Evolutionary conservation across 208 protist genomes (phyloP), one percentile per base, ranked within the genome.

Genomic region (Strigomonas galati): DNA sequence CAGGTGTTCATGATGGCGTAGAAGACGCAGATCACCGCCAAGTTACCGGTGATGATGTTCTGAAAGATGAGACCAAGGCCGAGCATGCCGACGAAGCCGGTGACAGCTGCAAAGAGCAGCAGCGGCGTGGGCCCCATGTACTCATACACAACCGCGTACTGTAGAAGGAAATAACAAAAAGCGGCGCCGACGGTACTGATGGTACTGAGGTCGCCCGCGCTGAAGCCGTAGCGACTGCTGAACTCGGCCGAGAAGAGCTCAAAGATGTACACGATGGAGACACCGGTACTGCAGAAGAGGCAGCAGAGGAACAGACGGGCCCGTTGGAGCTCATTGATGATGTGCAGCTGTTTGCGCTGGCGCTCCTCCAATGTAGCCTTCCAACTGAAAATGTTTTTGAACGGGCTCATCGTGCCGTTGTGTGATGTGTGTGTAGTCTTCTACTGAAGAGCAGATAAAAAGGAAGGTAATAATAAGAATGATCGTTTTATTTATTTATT

Each of bases 141-240:
- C 59, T 89, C 80, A 62, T 82, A 89, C 15, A 89, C 52, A 14
- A 89, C 32, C 23, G 76, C 76, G 65, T 84, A 86, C 2, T 79
- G 83, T 30, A 89, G 31, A 19, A 76, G 69, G 63, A 89, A 89
- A 70, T 84, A 86, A 60, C 79, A 86, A 75, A 89, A 83, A 26
- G 81, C 83, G 5, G 81, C 60, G 28, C 83, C 79, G 19, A 86
- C 80, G 0, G 83, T 86, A 67, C 83, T 89, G 71, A 89, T 83
- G 21, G 83, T 89, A 26, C 79, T 84, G 26, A 83, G 71, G 52
- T 92, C 78, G 44, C 85, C 83, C 30, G 71, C 79, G 67, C 71
- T 76, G 55, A 89, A 72, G 64, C 67, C 43, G 56, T 74, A 89
- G 44, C 69, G 65, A 2, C 27, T 57, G 51, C 67, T 62, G 46